phyloP scores from a whole-genome alignment of 2,329 filamentous ascomycete genomes.

The Hypocreales sp. region DNA sequence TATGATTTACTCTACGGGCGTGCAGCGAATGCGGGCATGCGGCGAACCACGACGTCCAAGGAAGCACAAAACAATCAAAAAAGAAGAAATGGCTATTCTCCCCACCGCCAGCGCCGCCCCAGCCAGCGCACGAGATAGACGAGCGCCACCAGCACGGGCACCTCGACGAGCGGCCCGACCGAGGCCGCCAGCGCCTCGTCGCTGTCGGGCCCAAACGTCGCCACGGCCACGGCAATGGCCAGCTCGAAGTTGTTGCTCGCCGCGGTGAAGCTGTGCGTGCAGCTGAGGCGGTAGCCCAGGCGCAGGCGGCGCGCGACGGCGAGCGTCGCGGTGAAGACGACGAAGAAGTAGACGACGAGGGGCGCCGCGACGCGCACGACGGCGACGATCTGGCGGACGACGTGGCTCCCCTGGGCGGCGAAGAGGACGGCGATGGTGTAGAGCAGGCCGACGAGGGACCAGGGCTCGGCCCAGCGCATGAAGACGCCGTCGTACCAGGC shows the following conservation, averaged over 20 bases:
- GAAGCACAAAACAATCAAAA: not conserved
- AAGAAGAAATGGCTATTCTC: slow-evolving; percentile 6
- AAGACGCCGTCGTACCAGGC: slow-evolving; percentile 55
- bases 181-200: slow-evolving; percentile 71
- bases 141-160: slow-evolving; percentile 62
- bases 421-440: slow-evolving; percentile 83
- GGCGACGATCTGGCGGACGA: slow-evolving; percentile 70
- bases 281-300: slow-evolving; percentile 54
- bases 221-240: slow-evolving; percentile 75
- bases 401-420: slow-evolving; percentile 60
- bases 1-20: too few species aligned
- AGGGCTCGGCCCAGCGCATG: slow-evolving; percentile 52
- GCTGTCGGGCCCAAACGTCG: slow-evolving; percentile 62
- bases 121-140: slow-evolving; percentile 59
- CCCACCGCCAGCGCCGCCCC: slow-evolving; percentile 38
- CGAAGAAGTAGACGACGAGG: slow-evolving; percentile 63
- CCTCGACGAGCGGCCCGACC: slow-evolving; percentile 74
- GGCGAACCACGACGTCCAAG: too few species aligned
- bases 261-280: slow-evolving; percentile 76
- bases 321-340: slow-evolving; percentile 60
- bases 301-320: slow-evolving; percentile 46
- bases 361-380: slow-evolving; percentile 72
- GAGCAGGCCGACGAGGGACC: slow-evolving; percentile 67
- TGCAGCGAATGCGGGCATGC: too few species aligned
- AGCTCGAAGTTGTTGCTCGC: slow-evolving; percentile 91